Evolutionary conservation across 1,139 yeast species (phyloP).

Genomic region (Lodderomyces pseudojiufengensis): DNA sequence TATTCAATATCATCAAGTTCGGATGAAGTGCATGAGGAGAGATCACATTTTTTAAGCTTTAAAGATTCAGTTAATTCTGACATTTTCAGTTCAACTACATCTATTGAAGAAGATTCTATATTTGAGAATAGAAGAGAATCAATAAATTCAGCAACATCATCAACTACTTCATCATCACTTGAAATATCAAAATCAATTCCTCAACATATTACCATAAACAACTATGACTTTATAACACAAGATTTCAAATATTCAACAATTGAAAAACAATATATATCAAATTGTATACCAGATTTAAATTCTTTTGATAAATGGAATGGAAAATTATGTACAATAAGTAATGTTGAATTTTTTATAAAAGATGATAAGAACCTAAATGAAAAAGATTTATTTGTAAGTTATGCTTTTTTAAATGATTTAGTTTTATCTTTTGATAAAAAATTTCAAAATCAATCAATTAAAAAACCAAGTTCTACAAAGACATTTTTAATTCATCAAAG

Average conservation of each 20-base stretch:
- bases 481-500: constrained; percentile 29
- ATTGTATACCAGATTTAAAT: constrained; percentile 39
- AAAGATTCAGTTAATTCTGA: constrained; percentile 7
- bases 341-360: constrained; percentile 21
- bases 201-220: constrained; percentile 13
- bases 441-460: constrained; percentile 1
- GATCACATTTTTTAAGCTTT: constrained; percentile 1
- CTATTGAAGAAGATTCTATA: constrained; percentile 6
- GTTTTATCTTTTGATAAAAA: constrained; percentile 15
- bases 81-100: constrained; percentile 6
- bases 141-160: constrained; percentile 9
- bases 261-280: constrained; percentile 37
- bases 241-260: constrained; percentile 25
- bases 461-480: constrained; percentile 6
- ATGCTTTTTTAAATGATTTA: constrained; percentile 12
- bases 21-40: not conserved
- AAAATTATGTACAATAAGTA: constrained; percentile 28
- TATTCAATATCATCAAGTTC: not conserved
- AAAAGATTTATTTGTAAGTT: constrained; percentile 12
- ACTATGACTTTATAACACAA: constrained; percentile 20
- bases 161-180: constrained; percentile 1
- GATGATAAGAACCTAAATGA: constrained; percentile 11
- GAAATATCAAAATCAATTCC: not conserved
- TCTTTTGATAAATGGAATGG: constrained; percentile 42
- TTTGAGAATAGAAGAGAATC: constrained; percentile 12